These are phyloP conservation scores for Isoetes engelmannii DNA, from an alignment of 83 land plant genomes.

Conservation along the genomic window DNA sequence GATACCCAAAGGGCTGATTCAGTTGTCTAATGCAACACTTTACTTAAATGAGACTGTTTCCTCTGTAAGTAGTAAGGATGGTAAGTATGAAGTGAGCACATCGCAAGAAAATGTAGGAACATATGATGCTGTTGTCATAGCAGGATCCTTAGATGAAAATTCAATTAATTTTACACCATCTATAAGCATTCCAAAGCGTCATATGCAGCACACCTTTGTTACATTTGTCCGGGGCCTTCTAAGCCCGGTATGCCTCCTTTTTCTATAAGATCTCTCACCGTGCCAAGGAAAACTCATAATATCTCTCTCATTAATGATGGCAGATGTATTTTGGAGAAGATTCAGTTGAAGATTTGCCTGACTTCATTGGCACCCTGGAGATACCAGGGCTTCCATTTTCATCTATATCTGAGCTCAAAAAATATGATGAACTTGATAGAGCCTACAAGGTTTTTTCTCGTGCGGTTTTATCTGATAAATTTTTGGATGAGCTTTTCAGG, in stretches of 20 bases:
- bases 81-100: conserved; percentile 49
- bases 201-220: conserved; percentile 73
- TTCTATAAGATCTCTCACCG: not conserved
- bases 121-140: conserved; percentile 71
- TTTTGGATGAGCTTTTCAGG: conserved; percentile 80
- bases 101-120: conserved; percentile 40
- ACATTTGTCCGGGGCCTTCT: conserved; percentile 87
- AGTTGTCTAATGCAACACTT: conserved; percentile 53
- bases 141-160: conserved; percentile 82
- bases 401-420: conserved; percentile 56
- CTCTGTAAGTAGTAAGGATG: conserved; percentile 43
- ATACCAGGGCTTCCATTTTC: conserved; percentile 59
- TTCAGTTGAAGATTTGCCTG: conserved; percentile 48
- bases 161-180: conserved; percentile 58
- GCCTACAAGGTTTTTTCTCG: conserved; percentile 89
- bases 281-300: not conserved
- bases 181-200: conserved; percentile 54
- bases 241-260: conserved; percentile 50
- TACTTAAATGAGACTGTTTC: conserved; percentile 53
- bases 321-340: conserved; percentile 70
- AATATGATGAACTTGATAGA: conserved; percentile 47
- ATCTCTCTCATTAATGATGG: not conserved
- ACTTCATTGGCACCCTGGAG: conserved; percentile 75
- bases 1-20: conserved; percentile 68
- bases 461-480: conserved; percentile 42